phyloP scores from a whole-genome alignment of 2,329 filamentous ascomycete genomes.

The Pestalotiopsis sp. region DNA sequence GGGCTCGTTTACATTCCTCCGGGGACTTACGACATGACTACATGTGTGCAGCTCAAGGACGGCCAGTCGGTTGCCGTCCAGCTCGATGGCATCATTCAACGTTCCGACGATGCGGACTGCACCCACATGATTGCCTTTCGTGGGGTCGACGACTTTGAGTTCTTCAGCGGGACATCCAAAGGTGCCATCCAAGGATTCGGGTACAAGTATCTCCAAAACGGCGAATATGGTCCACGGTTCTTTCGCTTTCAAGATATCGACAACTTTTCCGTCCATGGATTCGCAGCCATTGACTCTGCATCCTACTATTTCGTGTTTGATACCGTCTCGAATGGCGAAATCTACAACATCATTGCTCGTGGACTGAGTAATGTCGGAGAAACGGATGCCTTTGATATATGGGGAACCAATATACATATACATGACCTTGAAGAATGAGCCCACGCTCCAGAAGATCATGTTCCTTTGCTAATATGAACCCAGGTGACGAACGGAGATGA shows the following conservation, averaged over 20 bases:
- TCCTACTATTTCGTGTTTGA: not conserved
- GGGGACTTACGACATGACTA: not conserved
- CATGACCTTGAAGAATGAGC: conserved; percentile 54
- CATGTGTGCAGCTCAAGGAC: not conserved
- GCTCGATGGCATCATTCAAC: not conserved
- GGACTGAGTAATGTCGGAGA: conserved; percentile 49
- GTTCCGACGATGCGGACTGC: not conserved
- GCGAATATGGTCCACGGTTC: not conserved
- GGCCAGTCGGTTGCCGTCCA: not conserved
- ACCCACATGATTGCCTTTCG: not conserved
- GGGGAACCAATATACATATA: conserved; percentile 56
- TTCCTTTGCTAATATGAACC: conserved; percentile 24
- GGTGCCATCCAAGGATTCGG: not conserved
- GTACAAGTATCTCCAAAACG: not conserved
- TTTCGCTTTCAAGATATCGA: not conserved
- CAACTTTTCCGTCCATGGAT: conserved; percentile 6
- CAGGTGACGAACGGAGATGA: conserved; percentile 49
- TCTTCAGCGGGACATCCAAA: not conserved
- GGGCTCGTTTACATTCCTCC: conserved; percentile 1
- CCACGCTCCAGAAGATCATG: not conserved
- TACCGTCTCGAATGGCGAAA: conserved; percentile 40
- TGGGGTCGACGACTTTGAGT: not conserved
- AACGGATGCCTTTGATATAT: conserved; percentile 60
- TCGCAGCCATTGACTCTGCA: not conserved
- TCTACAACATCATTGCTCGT: conserved; percentile 57